A percentile compares a stretch with the other conserved stretches of the same genome.
Conservation (phyloP, 768 basidiomycete genomes). For the Pisolithus sp. region DNA sequence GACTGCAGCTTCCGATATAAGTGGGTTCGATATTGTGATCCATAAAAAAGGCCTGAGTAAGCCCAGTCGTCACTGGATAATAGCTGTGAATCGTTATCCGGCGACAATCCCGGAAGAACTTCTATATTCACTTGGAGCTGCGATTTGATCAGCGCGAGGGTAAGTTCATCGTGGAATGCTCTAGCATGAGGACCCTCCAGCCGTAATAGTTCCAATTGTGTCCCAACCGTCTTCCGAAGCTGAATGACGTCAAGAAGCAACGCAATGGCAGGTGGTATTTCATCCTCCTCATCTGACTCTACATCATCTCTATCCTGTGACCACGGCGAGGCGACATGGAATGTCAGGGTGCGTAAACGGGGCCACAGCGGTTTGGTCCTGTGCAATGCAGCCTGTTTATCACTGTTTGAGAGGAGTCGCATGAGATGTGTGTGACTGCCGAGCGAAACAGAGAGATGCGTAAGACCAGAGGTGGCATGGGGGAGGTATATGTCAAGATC, state of each 20-base stretch:
- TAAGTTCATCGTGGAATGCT: slow-evolving; percentile 23
- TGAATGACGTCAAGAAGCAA: slow-evolving; percentile 27
- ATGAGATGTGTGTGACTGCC: slow-evolving; percentile 26
- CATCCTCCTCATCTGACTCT: slow-evolving; percentile 28
- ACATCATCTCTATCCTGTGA: slow-evolving; percentile 24
- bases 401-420: slow-evolving; percentile 28
- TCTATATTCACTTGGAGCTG: slow-evolving; percentile 21
- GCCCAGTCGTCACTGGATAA: slow-evolving; percentile 23
- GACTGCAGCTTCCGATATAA: slow-evolving; percentile 26
- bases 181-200: slow-evolving; percentile 19
- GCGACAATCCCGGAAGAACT: slow-evolving; percentile 8
- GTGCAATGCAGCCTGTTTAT: slow-evolving; percentile 28
- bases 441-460: slow-evolving; percentile 29
- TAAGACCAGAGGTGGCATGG: slow-evolving; percentile 28
- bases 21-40: slow-evolving; percentile 24
- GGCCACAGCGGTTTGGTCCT: slow-evolving; percentile 27
- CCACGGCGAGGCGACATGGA: slow-evolving; percentile 25
- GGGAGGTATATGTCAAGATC: slow-evolving; percentile 31
- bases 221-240: slow-evolving; percentile 26
- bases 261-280: slow-evolving; percentile 24
- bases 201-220: slow-evolving; percentile 18
- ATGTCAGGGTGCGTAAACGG: slow-evolving; percentile 24
- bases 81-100: slow-evolving; percentile 13
- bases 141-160: slow-evolving; percentile 20
- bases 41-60: slow-evolving; percentile 22